Percentiles rank a stretch among this genome's conserved stretches.
Conservation (phyloP, 192 early-diverging fungal species). For the Kappamyces sp. region DNA sequence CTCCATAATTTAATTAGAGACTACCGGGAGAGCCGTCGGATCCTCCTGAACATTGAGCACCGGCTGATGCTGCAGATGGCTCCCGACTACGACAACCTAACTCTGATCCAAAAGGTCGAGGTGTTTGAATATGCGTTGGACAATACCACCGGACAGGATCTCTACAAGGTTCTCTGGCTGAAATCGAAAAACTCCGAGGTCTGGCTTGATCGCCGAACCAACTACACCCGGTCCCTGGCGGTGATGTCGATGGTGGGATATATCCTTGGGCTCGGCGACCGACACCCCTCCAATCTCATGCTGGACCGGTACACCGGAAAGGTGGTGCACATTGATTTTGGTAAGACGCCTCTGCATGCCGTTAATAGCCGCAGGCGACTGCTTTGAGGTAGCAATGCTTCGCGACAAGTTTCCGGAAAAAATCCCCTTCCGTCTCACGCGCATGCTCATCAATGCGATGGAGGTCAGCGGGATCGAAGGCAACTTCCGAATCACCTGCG, state of each 20-base stretch:
- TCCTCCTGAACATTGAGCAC: slow-evolving; percentile 84
- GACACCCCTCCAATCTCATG: slow-evolving; percentile 96
- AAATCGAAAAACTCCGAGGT: slow-evolving; percentile 93
- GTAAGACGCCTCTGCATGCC: slow-evolving; percentile 44
- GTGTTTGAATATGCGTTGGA: slow-evolving; percentile 90
- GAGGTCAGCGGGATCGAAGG: slow-evolving; percentile 94
- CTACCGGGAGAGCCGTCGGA: slow-evolving; percentile 76
- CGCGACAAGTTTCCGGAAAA: slow-evolving; percentile 95
- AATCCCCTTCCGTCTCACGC: slow-evolving; percentile 97
- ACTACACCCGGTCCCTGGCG: slow-evolving; percentile 90
- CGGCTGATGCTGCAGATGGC: slow-evolving; percentile 82
- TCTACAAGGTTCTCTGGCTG: slow-evolving; percentile 89
- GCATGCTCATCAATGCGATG: slow-evolving; percentile 98
- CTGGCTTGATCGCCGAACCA: slow-evolving; percentile 91
- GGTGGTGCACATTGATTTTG: slow-evolving; percentile 96
- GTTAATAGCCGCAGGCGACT: neutral
- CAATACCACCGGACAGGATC: slow-evolving; percentile 85
- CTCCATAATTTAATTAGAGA: slow-evolving; percentile 79
- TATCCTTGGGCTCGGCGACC: slow-evolving; percentile 92
- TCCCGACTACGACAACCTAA: slow-evolving; percentile 84
- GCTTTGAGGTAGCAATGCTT: slow-evolving; percentile 77
- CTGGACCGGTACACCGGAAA: slow-evolving; percentile 81
- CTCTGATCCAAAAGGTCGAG: slow-evolving; percentile 84
- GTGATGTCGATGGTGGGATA: slow-evolving; percentile 99
- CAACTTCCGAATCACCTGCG: slow-evolving; percentile 90